Percentiles rank a stretch among this genome's conserved stretches.
These are phyloP conservation scores for Microsporum ferrugineum DNA, from an alignment of 2,329 filamentous ascomycete species.

Conservation along the genomic window DNA sequence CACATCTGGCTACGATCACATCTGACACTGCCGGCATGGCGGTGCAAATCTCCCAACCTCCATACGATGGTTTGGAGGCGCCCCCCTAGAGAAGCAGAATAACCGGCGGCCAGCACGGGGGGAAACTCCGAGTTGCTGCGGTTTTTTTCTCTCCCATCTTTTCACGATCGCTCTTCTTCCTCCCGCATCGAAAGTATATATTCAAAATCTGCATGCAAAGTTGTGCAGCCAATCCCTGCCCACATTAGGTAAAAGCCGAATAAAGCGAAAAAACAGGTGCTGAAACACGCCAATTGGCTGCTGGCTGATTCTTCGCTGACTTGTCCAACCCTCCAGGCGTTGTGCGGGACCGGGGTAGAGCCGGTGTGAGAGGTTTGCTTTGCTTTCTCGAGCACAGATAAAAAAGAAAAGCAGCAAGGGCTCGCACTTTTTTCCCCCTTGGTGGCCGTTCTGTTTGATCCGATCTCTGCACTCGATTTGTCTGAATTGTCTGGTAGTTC, in stretches of 20 bases:
- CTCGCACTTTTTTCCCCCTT: background rate
- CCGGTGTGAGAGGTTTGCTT: background rate
- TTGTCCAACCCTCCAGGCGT: slow-evolving; percentile 4
- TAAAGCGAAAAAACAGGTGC: background rate
- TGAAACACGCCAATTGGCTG: slow-evolving; percentile 1
- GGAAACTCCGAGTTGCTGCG: background rate
- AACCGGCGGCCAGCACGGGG: background rate
- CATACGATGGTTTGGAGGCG: too few species aligned
- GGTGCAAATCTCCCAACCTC: too few species aligned
- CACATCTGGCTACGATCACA: background rate
- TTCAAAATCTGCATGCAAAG: background rate
- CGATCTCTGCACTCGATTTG: background rate
- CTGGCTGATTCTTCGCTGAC: background rate
- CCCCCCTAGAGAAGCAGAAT: too few species aligned
- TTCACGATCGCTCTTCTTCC: background rate
- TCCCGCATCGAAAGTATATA: background rate
- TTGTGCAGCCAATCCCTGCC: background rate
- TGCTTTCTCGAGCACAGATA: background rate
- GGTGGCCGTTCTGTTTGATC: background rate
- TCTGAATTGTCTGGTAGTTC: background rate
- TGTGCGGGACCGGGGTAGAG: slow-evolving; percentile 4
- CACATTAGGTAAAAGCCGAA: slow-evolving; percentile 2
- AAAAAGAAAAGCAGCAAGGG: background rate
- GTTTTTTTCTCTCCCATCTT: background rate
- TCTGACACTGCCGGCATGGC: too few species aligned